phyloP scores from a whole-genome alignment of 441 rosid genomes.

The Jatropha multifida region DNA sequence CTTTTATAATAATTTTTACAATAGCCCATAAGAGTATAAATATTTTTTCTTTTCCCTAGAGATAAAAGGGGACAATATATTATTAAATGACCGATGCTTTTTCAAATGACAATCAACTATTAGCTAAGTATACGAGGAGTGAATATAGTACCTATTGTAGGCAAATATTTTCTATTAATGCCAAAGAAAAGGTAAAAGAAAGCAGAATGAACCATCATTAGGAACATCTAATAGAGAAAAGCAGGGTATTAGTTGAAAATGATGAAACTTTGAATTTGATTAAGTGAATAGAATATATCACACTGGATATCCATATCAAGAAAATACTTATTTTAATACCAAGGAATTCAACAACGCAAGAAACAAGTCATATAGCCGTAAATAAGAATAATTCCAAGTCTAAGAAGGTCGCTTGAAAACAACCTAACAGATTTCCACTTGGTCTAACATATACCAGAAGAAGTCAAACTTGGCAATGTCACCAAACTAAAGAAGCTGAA shows the following conservation, averaged over 20 bases:
- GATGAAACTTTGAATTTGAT: constrained; percentile 20
- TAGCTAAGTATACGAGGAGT: too few relatives aligned
- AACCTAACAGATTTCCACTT: not conserved
- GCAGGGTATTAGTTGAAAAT: not conserved
- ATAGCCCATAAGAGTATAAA: too few relatives aligned
- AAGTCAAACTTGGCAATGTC: constrained; percentile 32
- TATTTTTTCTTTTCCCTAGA: not conserved
- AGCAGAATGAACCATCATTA: not conserved
- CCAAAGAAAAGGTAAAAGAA: not conserved
- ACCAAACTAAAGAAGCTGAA: constrained; percentile 14
- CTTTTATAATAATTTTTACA: too few relatives aligned
- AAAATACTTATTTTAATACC: constrained; percentile 5
- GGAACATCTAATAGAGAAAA: not conserved
- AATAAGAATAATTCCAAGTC: constrained; percentile 15
- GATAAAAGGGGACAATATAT: too few relatives aligned
- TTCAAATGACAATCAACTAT: too few relatives aligned
- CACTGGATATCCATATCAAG: not conserved
- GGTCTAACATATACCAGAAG: constrained; percentile 12
- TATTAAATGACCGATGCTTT: too few relatives aligned
- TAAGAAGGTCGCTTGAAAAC: constrained; percentile 16
- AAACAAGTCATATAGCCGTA: constrained; percentile 1
- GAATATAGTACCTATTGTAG: too few relatives aligned
- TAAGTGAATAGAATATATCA: not conserved
- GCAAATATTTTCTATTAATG: too few relatives aligned
- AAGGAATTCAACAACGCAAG: constrained; percentile 15